Conservation (phyloP, 306 rosid species). For the Inga oerstediana region DNA sequence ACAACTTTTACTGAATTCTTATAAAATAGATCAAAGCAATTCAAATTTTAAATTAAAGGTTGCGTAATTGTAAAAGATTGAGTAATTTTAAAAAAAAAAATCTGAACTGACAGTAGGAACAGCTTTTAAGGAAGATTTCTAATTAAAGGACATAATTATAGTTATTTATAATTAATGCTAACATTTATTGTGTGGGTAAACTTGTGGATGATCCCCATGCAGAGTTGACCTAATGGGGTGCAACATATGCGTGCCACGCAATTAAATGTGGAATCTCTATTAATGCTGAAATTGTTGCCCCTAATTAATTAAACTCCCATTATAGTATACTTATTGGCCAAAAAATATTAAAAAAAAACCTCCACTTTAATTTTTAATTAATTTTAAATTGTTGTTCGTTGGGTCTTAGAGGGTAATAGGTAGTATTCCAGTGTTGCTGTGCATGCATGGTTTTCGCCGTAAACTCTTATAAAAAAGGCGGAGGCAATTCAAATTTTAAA, state of each 20-base stretch:
- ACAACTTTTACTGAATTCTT: too few species aligned
- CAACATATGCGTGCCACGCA: background rate
- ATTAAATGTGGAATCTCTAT: background rate
- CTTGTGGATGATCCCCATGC: background rate
- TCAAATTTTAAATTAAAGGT: too few species aligned
- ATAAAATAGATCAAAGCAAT: too few species aligned
- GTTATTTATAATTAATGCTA: background rate
- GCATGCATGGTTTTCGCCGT: constrained; percentile 28
- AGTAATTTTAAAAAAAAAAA: too few species aligned
- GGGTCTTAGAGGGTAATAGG: background rate
- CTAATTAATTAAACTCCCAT: background rate
- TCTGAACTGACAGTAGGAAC: background rate
- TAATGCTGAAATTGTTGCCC: constrained; percentile 5
- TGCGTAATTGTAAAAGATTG: too few species aligned
- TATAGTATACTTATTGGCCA: background rate
- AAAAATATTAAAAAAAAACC: background rate
- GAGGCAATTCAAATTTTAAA: too few species aligned
- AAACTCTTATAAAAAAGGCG: too few species aligned
- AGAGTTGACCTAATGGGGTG: background rate
- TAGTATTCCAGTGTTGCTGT: background rate
- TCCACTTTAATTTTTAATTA: too few species aligned
- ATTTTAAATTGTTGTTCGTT: background rate
- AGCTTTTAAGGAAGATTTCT: background rate
- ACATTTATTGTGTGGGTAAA: background rate
- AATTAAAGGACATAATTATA: background rate